Percentiles rank a stretch among this genome's conserved stretches.
Evolutionary conservation across 805 yeast genomes (phyloP).

Genomic region (Metschnikowia gruessii): DNA sequence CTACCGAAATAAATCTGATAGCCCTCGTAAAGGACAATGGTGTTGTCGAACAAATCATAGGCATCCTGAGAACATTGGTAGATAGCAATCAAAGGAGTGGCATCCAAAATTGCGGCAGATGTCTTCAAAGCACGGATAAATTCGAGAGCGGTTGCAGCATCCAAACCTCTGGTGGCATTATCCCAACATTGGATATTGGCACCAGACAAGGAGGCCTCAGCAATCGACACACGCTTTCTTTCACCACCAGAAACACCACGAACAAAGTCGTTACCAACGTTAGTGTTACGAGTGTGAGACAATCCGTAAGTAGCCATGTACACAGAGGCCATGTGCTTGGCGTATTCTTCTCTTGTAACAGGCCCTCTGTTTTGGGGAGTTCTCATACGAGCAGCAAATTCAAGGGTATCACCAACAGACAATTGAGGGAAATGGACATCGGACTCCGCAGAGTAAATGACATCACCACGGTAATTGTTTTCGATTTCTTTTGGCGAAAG

Average conservation of each 20-base stretch:
- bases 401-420: slow-evolving; percentile 63
- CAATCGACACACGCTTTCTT: slow-evolving; percentile 67
- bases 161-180: slow-evolving; percentile 69
- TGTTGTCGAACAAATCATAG: slow-evolving; percentile 58
- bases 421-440: slow-evolving; percentile 68
- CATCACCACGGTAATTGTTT: slow-evolving; percentile 62
- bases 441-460: slow-evolving; percentile 64
- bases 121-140: slow-evolving; percentile 59
- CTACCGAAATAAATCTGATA: slow-evolving; percentile 61
- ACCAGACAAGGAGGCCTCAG: slow-evolving; percentile 56
- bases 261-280: slow-evolving; percentile 62
- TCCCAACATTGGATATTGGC: slow-evolving; percentile 57
- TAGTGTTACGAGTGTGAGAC: slow-evolving; percentile 53
- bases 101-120: slow-evolving; percentile 49
- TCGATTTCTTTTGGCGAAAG: slow-evolving; percentile 49
- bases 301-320: slow-evolving; percentile 49
- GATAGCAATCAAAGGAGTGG: slow-evolving; percentile 61
- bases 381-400: slow-evolving; percentile 58
- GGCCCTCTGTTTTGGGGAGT: slow-evolving; percentile 64
- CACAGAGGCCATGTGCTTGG: slow-evolving; percentile 42
- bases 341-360: slow-evolving; percentile 52
- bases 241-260: slow-evolving; percentile 76
- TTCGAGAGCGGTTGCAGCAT: slow-evolving; percentile 68
- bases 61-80: slow-evolving; percentile 69
- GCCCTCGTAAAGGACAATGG: slow-evolving; percentile 58